A percentile compares a stretch with the other conserved stretches of the same genome.
Evolutionary conservation across 495 filamentous ascomycete species (phyloP).

Genomic region (Xylaria bambusicola): DNA sequence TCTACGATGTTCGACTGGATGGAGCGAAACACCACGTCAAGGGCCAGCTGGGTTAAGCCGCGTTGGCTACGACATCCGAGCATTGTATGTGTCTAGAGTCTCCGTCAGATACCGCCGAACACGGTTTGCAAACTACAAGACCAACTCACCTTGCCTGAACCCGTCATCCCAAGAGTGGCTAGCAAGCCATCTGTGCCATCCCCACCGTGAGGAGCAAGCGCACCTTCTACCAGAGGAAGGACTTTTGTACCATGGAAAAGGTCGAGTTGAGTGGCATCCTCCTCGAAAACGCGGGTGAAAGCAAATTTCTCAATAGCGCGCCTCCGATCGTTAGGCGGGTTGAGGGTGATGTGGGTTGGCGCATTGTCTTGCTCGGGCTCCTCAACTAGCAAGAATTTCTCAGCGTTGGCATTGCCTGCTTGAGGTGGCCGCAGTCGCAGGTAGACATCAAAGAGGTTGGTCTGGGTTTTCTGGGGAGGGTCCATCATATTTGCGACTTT

Average conservation of each 20-base stretch:
- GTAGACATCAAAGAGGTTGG: conserved; percentile 84
- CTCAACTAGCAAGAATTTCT: conserved; percentile 82
- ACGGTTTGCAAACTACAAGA: not conserved
- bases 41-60: conserved; percentile 86
- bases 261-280: conserved; percentile 78
- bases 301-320: conserved; percentile 90
- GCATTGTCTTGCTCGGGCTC: conserved; percentile 48
- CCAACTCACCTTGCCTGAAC: conserved; percentile 82
- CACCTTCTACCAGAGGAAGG: conserved; percentile 73
- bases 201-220: conserved; percentile 65
- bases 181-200: conserved; percentile 86
- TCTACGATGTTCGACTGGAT: conserved; percentile 68
- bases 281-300: conserved; percentile 92
- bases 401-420: conserved; percentile 42
- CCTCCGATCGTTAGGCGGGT: conserved; percentile 80
- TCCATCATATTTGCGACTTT: conserved; percentile 22
- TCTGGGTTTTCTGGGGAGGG: conserved; percentile 36
- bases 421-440: conserved; percentile 81
- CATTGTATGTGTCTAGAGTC: conserved; percentile 88
- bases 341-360: conserved; percentile 83
- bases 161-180: conserved; percentile 92
- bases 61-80: conserved; percentile 83
- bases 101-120: not conserved
- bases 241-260: conserved; percentile 83
- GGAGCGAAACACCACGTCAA: conserved; percentile 86